Evolutionary conservation across 208 protist species (phyloP).

Genomic region (Trypanosoma cruzi): DNA sequence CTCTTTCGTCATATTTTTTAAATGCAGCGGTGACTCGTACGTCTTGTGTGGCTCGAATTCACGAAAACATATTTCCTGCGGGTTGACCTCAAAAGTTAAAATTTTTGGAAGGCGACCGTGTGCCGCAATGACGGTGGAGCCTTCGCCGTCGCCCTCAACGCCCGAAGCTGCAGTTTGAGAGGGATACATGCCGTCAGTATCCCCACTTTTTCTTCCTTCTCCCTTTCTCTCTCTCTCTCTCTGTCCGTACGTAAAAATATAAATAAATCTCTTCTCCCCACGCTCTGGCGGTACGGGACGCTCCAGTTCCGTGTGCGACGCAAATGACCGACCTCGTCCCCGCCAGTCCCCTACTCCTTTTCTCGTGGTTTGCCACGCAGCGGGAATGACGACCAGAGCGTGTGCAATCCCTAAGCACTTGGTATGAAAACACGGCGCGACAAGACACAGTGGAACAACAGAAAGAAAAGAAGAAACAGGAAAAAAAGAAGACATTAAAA

Average conservation of each 20-base stretch:
- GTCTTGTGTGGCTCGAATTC: slow-evolving; percentile 70
- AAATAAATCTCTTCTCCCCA: background rate
- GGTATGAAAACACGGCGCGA: background rate
- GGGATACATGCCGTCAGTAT: slow-evolving; percentile 13
- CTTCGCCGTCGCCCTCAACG: background rate
- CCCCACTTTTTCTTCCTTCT: background rate
- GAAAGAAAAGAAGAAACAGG: background rate
- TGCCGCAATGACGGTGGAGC: slow-evolving; percentile 4
- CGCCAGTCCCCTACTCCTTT: background rate
- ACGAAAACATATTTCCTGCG: slow-evolving; percentile 80
- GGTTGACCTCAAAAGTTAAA: slow-evolving; percentile 79
- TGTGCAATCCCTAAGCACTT: background rate
- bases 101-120: slow-evolving; percentile 17
- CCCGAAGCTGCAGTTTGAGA: slow-evolving; percentile 17
- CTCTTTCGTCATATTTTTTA: slow-evolving; percentile 86
- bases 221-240: slow-evolving; percentile 3
- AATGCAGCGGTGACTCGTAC: slow-evolving; percentile 67
- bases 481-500: background rate
- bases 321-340: background rate
- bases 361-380: background rate
- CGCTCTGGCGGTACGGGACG: background rate
- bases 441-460: too few relatives aligned
- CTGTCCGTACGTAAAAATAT: background rate
- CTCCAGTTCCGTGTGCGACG: background rate
- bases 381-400: background rate